Evolutionary conservation across 306 rosid genomes (phyloP), one percentile per base, ranked within the genome.

Genomic region (Mimosa bimucronata): DNA sequence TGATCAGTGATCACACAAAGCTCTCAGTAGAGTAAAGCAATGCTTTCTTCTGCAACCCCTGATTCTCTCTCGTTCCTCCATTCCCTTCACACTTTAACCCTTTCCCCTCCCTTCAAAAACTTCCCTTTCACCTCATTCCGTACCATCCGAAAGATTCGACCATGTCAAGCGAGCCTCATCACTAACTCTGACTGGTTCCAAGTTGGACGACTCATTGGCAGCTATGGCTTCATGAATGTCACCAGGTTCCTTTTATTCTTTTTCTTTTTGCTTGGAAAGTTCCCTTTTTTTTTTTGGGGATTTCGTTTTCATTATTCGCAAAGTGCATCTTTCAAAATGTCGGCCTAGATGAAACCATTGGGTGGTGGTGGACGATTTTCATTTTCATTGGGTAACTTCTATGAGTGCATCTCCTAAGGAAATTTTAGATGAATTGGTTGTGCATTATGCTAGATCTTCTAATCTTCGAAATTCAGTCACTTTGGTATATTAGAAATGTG

Each of bases 211-310:
- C 86, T 92, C 77, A 82, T 94, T 25, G 98, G 97, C 12, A 91
- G 87, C 90, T 94, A 94, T 77, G 98, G 97, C 78, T 94, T 94
- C 94, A 90, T 94, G 85, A 94, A 94, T 53, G 50, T 94, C 71
- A 92, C 97, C 60, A 94, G 94, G 97, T 90, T 64, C 30, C 41
- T n/a, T n/a, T n/a, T n/a, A n/a, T n/a, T n/a, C n/a, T n/a, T n/a
- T n/a, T n/a, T n/a, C n/a, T n/a, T n/a, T n/a, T n/a, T n/a, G n/a
- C n/a, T n/a, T n/a, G n/a, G n/a, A n/a, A n/a, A n/a, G n/a, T n/a
- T n/a, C n/a, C n/a, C n/a, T n/a, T n/a, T n/a, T n/a, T n/a, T n/a
- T n/a, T n/a, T n/a, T n/a, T n/a, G n/a, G n/a, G n/a, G 15, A 11
- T 31, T 25, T 28, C 1, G 30, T 19, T 52, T n/a, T 21, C 62